These are phyloP conservation scores for Exophiala dermatitidis DNA, from an alignment of 2,329 filamentous ascomycete genomes.

Conservation along the genomic window DNA sequence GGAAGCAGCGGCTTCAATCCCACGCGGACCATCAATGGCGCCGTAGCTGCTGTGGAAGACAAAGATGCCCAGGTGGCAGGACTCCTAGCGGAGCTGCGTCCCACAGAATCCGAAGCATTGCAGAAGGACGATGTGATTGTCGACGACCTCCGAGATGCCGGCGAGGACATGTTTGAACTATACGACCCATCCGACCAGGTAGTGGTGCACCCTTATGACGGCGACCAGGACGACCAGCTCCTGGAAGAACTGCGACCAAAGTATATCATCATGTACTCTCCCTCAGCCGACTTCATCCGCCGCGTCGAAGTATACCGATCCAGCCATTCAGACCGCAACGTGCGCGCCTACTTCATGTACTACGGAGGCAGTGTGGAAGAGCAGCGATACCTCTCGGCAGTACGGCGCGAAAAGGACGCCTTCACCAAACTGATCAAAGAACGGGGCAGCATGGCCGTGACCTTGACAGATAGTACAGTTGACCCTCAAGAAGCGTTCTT, in stretches of 20 bases:
- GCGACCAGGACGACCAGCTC: conserved; percentile 93
- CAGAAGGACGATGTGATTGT: conserved; percentile 68
- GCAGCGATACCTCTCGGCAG: conserved; percentile 80
- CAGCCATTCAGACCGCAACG: conserved; percentile 60
- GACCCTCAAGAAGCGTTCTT: conserved; percentile 89
- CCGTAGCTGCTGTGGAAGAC: conserved; percentile 61
- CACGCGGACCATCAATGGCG: conserved; percentile 61
- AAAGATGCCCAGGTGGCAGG: conserved; percentile 73
- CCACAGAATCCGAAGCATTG: conserved; percentile 67
- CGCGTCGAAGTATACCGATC: conserved; percentile 93
- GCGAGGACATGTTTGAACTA: conserved; percentile 80
- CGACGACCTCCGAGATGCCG: conserved; percentile 67
- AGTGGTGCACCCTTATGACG: conserved; percentile 86
- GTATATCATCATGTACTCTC: conserved; percentile 98
- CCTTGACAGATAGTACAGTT: conserved; percentile 65
- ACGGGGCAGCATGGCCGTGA: conserved; percentile 84
- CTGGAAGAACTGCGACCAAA: conserved; percentile 87
- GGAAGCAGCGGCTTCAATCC: conserved; percentile 51
- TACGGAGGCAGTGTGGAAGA: conserved; percentile 94
- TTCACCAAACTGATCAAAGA: conserved; percentile 94
- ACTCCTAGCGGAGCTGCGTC: conserved; percentile 72
- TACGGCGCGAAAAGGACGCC: conserved; percentile 91
- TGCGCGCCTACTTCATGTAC: conserved; percentile 94
- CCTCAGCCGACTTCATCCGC: conserved; percentile 87
- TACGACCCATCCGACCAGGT: conserved; percentile 87